Evolutionary conservation across 106 monocot genomes (phyloP), one percentile per base, ranked within the genome.

Genomic region (Platanthera zijinensis): DNA sequence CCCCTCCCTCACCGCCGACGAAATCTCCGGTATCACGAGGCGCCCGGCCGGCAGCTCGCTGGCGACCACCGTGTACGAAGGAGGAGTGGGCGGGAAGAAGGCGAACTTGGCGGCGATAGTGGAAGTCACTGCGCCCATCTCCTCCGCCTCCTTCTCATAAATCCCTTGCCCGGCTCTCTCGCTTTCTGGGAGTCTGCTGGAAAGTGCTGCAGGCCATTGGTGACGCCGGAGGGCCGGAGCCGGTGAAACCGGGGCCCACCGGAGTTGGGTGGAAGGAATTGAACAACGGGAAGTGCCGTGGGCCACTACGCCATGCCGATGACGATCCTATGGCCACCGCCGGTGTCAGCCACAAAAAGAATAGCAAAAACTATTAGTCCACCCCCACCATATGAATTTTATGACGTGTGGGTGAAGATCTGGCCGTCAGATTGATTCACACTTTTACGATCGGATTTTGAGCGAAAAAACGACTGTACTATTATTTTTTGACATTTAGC

Each of bases 21-120:
- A 68, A 46, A 75, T 70, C 69, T 75, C 75, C 64, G 75, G 69
- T 15, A 75, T 75, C 50, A 45, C 52, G 9, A 75, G 54, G 7
- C n/a, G 3, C 52, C 68, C 75, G 66, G 25, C 52, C 9, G 39
- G 74, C 52, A 51, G 52, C 73, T 5, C 18, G 46, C 62, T 69
- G 48, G 25, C 21, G 10, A 28, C 57, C 69, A 81, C 48, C 46
- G 69, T 49, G 80, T 81, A 75, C 0, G 80, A 81, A 0, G 75
- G 80, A 6, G 80, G 80, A 45, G 48, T 75, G 18, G 80, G 75
- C 69, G 80, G 80, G 69, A 81, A 81, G 74, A 81, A 81, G 69
- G 80, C 80, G 69, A 81, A 75, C 57, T 75, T 81, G 10, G 80
- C 80, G 47, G 80, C 80, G 47, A 81, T 81, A 18, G 69, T 48